These are phyloP conservation scores for Pterocarpus santalinus DNA, from an alignment of 306 rosid genomes.

Conservation along the genomic window DNA sequence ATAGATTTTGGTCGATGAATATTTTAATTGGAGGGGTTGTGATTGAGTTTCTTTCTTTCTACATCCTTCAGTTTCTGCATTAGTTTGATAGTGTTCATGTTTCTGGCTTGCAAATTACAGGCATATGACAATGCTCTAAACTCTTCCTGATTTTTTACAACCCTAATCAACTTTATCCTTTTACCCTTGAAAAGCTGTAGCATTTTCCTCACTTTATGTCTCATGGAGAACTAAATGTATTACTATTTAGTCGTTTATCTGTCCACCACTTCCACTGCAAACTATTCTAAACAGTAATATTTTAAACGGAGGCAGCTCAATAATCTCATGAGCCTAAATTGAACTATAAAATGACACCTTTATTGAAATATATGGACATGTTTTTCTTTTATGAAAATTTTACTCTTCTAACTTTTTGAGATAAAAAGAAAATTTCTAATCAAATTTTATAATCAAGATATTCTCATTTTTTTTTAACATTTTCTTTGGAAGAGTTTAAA, in stretches of 20 bases:
- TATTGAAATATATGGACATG: too few relatives aligned
- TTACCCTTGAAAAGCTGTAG: neutral
- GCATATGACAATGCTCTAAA: conserved; percentile 29
- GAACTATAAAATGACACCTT: too few relatives aligned
- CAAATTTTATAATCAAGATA: too few relatives aligned
- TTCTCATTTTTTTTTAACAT: too few relatives aligned
- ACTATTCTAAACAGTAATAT: conserved; percentile 22
- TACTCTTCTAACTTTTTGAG: too few relatives aligned
- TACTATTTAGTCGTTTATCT: conserved; percentile 2
- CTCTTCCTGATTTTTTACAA: conserved; percentile 26
- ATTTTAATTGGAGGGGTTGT: conserved; percentile 9
- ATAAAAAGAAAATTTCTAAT: too few relatives aligned
- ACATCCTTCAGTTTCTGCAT: conserved; percentile 22
- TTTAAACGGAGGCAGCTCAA: neutral
- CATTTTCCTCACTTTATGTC: conserved; percentile 1
- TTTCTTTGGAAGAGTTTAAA: too few relatives aligned
- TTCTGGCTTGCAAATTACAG: conserved; percentile 35
- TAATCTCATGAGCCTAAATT: too few relatives aligned
- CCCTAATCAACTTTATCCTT: conserved; percentile 1
- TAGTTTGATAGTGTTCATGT: conserved; percentile 6
- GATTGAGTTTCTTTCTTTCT: conserved; percentile 28
- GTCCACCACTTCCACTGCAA: conserved; percentile 14
- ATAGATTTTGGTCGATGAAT: conserved; percentile 26
- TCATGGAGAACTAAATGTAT: conserved; percentile 22
- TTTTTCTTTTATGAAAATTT: too few relatives aligned